Conservation (phyloP, 1,284 basidiomycete genomes). For the Ceratobasidium sp. region DNA sequence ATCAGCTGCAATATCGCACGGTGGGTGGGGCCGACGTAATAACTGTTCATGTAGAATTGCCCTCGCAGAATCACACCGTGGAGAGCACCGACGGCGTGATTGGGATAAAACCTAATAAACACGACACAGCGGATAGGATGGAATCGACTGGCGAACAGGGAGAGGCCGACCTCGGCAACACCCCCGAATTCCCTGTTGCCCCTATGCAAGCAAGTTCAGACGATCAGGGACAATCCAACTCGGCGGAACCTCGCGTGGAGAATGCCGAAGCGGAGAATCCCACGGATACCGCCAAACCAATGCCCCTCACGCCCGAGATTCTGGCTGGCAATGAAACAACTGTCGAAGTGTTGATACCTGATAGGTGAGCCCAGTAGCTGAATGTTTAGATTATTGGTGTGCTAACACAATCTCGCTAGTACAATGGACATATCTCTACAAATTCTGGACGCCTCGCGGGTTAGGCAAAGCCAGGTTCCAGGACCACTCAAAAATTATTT, state of each 20-base stretch:
- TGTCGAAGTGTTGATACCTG: constrained; percentile 32
- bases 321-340: constrained; percentile 5
- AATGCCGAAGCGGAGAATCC: not conserved
- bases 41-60: constrained; percentile 29
- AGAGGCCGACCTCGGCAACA: not conserved
- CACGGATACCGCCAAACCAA: not conserved
- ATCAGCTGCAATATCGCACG: constrained; percentile 33
- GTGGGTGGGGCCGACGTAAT: constrained; percentile 24
- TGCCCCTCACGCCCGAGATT: constrained; percentile 22
- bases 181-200: not conserved
- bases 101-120: not conserved
- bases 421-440: constrained; percentile 28
- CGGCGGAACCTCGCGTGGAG: constrained; percentile 3
- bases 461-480: constrained; percentile 7
- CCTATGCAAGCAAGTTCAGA: not conserved
- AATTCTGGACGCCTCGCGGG: not conserved
- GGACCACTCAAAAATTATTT: constrained; percentile 26
- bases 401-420: not conserved
- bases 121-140: not conserved
- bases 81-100: not conserved
- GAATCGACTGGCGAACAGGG: not conserved
- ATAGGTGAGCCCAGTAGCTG: constrained; percentile 28
- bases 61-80: not conserved
- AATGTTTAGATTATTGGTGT: not conserved
- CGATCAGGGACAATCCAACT: not conserved